Conservation (phyloP, 768 basidiomycete genomes). For the Rhodotorula toruloides region DNA sequence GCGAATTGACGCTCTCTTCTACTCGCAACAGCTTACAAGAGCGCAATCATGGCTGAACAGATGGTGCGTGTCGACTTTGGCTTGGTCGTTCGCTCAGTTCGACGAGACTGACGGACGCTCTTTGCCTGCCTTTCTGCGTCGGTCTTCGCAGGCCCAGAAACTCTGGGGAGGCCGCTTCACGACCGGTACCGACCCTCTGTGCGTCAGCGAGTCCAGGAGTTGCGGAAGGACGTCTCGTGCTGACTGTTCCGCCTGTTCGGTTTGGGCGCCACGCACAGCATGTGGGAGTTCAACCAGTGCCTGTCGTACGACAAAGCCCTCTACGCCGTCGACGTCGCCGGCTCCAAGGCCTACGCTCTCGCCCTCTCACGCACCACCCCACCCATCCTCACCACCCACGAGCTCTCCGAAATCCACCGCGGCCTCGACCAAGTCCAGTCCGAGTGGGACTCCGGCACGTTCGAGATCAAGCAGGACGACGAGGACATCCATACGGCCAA, state of each 20-base stretch:
- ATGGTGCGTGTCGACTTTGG: constrained; percentile 13
- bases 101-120: not conserved
- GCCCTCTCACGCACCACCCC: constrained; percentile 61
- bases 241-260: not conserved
- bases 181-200: constrained; percentile 82
- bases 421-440: constrained; percentile 69
- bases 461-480: constrained; percentile 72
- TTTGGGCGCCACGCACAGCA: too few species aligned
- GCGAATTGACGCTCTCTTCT: too few species aligned
- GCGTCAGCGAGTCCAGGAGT: constrained; percentile 39
- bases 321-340: constrained; percentile 82
- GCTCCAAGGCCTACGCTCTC: constrained; percentile 94
- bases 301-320: constrained; percentile 90
- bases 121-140: too few species aligned
- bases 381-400: constrained; percentile 72
- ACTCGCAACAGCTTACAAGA: too few species aligned
- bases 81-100: not conserved
- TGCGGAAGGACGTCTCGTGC: too few species aligned
- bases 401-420: constrained; percentile 59
- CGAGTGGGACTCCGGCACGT: constrained; percentile 83
- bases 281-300: constrained; percentile 97
- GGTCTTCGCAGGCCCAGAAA: constrained; percentile 58
- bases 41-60: constrained; percentile 36
- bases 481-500: constrained; percentile 99
- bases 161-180: constrained; percentile 86